Evolutionary conservation across 148 eudicot genomes (phyloP), one percentile per base, ranked within the genome.

Genomic region (Rhododendron vialii): DNA sequence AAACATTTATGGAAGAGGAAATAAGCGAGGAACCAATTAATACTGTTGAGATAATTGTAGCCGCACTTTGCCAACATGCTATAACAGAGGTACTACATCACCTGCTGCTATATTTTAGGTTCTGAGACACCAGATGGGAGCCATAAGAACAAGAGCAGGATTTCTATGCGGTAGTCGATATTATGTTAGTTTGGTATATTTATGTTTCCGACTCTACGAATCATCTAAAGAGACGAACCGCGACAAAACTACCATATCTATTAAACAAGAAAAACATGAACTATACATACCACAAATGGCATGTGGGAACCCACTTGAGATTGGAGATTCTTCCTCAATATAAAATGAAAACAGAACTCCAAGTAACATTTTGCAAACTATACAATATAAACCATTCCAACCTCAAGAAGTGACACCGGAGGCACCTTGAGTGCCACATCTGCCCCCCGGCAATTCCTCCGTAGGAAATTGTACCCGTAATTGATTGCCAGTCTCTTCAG

Each of bases 311-410:
- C 81, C 82, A 57, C 5, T 14, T 9, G 71, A 33, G 33, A 53
- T 12, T 61, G 50, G n/a, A 80, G 69, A 7, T 11, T 78, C 45
- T 51, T 35, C 45, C 84, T 51, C 53, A 55, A 8, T 20, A 18
- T 20, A 48, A 13, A 38, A 47, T 10, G 41, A 30, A 28, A 61
- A 48, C 17, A 78, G 35, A 76, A 55, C 81, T 24, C 71, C 10
- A 17, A n/a, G 57, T 76, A 24, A 35, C 87, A 61, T 59, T 69
- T n/a, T 61, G 5, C 13, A 33, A 78, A 33, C 87, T 86, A 96
- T 35, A 96, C 95, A 85, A 96, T 92, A 86, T 96, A 96, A 76
- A 96, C 99, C 99, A 96, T 94, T 80, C 98, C 98, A 38, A 96
- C 99, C 90, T 96, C 96, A 20, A 96, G 93, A 14, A 94, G 90